Evolutionary conservation across 2,329 filamentous ascomycete species (phyloP), one percentile per base, ranked within the genome.

Genomic region (Fusarium sambucinum): DNA sequence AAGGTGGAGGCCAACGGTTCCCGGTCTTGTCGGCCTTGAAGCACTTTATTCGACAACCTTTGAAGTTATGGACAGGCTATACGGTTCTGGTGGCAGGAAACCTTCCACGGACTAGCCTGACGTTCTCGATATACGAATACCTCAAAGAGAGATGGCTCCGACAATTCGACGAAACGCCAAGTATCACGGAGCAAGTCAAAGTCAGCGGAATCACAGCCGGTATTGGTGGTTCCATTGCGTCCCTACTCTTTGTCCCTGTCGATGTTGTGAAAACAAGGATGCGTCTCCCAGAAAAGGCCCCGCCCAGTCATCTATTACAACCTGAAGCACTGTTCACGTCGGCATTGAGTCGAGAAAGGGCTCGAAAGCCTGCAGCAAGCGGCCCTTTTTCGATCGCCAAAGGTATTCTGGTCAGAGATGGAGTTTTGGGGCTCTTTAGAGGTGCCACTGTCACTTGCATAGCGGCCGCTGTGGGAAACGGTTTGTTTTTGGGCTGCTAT

Each of bases 241-340:
- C 66, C 0, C 27, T 65, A 4, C 25, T 68, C 1, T 60, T 68
- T 2, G 66, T 68, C 0, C 66, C 66, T 0, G 23, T 68, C 9
- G 66, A 68, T 8, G 66, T 68, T 1, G 53, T 68, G 1, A 68
- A 68, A 16, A 68, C 66, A 2, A 48, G 66, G 8, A 68, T 68
- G 65, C 57, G 65, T 19, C 41, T 68, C 2, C 41, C 61, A 1
- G 61, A 64, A 13, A 42, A 47, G 9, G 41, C 46, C 17, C 59
- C 61, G 0, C 25, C 53, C 0, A 53, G 53, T 6, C 61, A 64
- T 17, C 53, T 6, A n/a, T 3, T 54, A 8, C 66, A 35, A 13
- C 65, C 44, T 30, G 66, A 66, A 2, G 27, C 59, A 4, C 4
- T 64, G 0, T 64, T 64, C 17, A 61, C 17, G 0, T 54, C 57